Evolutionary conservation across 805 yeast genomes (phyloP).

Genomic region (Hanseniaspora thailandica): DNA sequence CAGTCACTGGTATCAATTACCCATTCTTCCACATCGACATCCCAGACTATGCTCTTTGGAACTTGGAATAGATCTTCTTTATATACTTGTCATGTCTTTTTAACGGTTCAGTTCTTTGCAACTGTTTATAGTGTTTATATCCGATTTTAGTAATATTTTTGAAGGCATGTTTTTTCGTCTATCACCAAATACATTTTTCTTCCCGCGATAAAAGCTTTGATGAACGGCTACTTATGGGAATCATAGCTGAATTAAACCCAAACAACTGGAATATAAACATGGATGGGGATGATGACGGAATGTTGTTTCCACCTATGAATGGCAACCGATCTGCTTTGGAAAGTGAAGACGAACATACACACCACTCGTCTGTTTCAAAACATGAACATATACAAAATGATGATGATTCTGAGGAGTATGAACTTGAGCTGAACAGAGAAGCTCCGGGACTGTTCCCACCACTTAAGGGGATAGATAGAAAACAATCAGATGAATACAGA

Average conservation of each 20-base stretch:
- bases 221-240: neutral
- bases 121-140: too few species aligned
- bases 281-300: neutral
- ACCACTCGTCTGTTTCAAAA: neutral
- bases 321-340: neutral
- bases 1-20: constrained; percentile 26
- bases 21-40: constrained; percentile 31
- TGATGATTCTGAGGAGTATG: neutral
- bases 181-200: too few species aligned
- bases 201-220: too few species aligned
- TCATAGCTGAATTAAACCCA: neutral
- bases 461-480: neutral
- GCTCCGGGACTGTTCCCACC: constrained; percentile 21
- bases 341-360: neutral
- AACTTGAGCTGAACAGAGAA: constrained; percentile 15
- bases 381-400: neutral
- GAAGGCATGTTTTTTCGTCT: neutral
- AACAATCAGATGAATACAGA: neutral
- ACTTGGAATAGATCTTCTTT: constrained; percentile 15
- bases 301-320: constrained; percentile 5
- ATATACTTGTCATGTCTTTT: neutral
- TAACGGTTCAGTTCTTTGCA: too few species aligned
- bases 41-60: constrained; percentile 29
- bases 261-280: neutral
- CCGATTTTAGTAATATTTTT: neutral